Evolutionary conservation across 305 asterid genomes (phyloP).

Genomic region (Solanum hybrid): DNA sequence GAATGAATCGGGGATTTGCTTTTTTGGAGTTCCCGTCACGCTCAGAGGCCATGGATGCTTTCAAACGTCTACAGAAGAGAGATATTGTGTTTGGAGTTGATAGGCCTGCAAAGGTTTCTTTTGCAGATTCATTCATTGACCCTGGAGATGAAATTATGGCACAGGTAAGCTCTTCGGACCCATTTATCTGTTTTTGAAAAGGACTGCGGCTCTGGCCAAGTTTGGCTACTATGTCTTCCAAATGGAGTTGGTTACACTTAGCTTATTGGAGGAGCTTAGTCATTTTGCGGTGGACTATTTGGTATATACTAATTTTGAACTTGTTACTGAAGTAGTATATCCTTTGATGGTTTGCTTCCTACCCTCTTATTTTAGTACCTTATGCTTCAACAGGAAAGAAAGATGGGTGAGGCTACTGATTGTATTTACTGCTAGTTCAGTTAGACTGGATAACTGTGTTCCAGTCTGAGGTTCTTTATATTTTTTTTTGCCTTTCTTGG

Average conservation of each 20-base stretch:
- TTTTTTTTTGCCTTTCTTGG: background rate
- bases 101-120: slow-evolving; percentile 96
- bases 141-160: slow-evolving; percentile 99
- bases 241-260: background rate
- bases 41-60: slow-evolving; percentile 97
- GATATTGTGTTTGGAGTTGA: slow-evolving; percentile 90
- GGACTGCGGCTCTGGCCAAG: background rate
- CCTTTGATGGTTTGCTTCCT: background rate
- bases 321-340: background rate
- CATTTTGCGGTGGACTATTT: background rate
- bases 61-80: slow-evolving; percentile 91
- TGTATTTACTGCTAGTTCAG: background rate
- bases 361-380: background rate
- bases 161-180: slow-evolving; percentile 56
- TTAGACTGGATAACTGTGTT: background rate
- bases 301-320: background rate
- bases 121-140: slow-evolving; percentile 95
- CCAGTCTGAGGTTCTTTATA: background rate
- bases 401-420: background rate
- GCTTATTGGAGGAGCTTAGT: background rate
- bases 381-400: background rate
- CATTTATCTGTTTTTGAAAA: background rate
- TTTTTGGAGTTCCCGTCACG: slow-evolving; percentile 92
- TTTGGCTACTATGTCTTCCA: background rate
- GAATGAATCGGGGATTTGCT: slow-evolving; percentile 87